Evolutionary conservation across 345 rosid genomes (phyloP), one percentile per base, ranked within the genome.

Genomic region (Combretum micranthum): DNA sequence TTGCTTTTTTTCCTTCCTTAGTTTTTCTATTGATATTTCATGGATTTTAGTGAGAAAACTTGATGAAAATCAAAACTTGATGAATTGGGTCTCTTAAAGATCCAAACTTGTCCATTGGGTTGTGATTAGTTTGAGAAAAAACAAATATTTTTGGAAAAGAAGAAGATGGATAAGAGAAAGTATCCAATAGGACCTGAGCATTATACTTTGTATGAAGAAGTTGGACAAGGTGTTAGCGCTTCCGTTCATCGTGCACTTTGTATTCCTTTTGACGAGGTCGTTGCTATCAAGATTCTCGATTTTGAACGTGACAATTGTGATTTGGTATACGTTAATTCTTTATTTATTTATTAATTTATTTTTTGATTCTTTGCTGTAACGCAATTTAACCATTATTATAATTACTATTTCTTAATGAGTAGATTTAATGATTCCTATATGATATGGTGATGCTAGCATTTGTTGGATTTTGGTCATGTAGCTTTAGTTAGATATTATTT

Each of bases 211-310:
- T 82, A 77, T 44, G 98, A 92, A 69, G 91, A 84, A 64, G 80
- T 92, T 20, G 98, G 98, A 0, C 95, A 88, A 54, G 97, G 98
- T 25, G 93, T 86, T 4, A 92, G 98, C 63, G 98, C 98, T 51
- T 55, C 87, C 10, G 97, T 92, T 26, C 87, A 75, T 53, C 95
- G 97, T 17, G 93, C 97, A 59, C 61, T 86, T 42, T 92, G 98
- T 47, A 63, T 81, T 39, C 79, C 96, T 0, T 69, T 78, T 60
- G 75, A 79, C 49, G 94, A 92, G 70, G 62, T 88, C 56, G 94
- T 92, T 50, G 96, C 97, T 26, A 81, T 92, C 69, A 92, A 92
- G 85, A 86, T 92, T 73, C 96, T 92, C 53, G 98, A 92, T 68
- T 92, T 92, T 45, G 98, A 92, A 69, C 93, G 98, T 21, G 87